Evolutionary conservation across 805 yeast species (phyloP).

Genomic region (Ogataea saltuana): DNA sequence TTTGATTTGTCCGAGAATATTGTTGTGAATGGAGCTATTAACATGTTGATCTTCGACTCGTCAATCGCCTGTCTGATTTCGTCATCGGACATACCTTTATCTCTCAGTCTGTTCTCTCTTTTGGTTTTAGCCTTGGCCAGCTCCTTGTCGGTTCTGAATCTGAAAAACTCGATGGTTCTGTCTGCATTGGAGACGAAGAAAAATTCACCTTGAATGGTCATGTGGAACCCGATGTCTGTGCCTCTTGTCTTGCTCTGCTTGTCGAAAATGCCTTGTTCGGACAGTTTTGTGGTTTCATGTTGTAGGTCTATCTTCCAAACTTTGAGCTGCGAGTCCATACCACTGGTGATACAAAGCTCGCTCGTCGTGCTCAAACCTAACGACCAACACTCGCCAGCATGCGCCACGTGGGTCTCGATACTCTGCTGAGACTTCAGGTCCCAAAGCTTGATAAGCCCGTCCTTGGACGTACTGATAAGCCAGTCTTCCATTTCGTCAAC

Average conservation of each 20-base stretch:
- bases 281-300: constrained; percentile 49
- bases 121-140: constrained; percentile 72
- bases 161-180: constrained; percentile 74
- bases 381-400: constrained; percentile 92
- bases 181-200: constrained; percentile 79
- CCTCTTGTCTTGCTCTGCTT: constrained; percentile 79
- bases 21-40: constrained; percentile 67
- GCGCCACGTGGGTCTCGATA: constrained; percentile 92
- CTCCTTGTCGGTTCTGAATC: constrained; percentile 76
- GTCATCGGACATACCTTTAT: constrained; percentile 62
- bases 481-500: constrained; percentile 66
- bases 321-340: constrained; percentile 79
- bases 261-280: constrained; percentile 65
- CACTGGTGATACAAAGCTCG: constrained; percentile 62
- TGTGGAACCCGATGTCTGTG: constrained; percentile 53
- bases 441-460: constrained; percentile 92
- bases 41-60: constrained; percentile 51
- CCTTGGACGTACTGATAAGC: constrained; percentile 78
- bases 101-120: constrained; percentile 74
- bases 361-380: constrained; percentile 46
- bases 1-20: constrained; percentile 62
- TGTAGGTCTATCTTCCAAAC: constrained; percentile 74
- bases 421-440: constrained; percentile 87
- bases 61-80: constrained; percentile 56
- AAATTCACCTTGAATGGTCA: constrained; percentile 43